Base-by-base conservation (phyloP, 2,329 filamentous ascomycete genomes). In the Helminthosporium solani region DNA sequence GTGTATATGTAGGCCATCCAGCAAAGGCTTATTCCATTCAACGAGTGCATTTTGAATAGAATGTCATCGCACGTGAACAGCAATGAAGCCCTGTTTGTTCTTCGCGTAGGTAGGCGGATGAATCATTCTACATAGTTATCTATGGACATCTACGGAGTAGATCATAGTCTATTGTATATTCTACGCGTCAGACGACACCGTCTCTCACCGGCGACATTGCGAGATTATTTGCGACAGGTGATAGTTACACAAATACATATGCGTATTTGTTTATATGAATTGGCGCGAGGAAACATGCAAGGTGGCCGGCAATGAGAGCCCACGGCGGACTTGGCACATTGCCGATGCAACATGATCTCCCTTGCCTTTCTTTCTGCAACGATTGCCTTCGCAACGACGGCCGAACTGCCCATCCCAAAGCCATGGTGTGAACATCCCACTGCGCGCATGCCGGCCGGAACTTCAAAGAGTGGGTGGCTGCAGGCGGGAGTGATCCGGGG, bases 401-500 rank as follows among this genome's bases (percentile, higher is more conserved):
- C 28, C 28, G 28, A 31, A 31, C 44, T 28, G 23, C 37, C 16
- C 20, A n/a, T 30, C 23, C 19, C 33, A 23, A 53, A 21, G 54
- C 49, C 40, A 67, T 67, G 64, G 53, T 56, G 35, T 56, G 54
- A 55, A 25, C 35, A 14, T 38, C 21, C 34, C 34, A 36, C 49
- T 40, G 43, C 51, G 44, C 58, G 53, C 42, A 65, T 66, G 65
- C 47, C 54, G 56, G 48, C 48, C 34, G 45, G 49, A 42, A 43
- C 53, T 33, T 56, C 49, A 49, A 53, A 61, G 23, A 56, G 52
- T 44, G 54, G 54, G 56, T 62, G 59, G 60, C 35, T 67, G 49
- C 56, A 58, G 47, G 55, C 61, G 39, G 54, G 57, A 35, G 48
- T 54, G 27, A 58, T 58, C 25, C 42, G 60, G 33, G 52, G 55